Evolutionary conservation across 768 basidiomycete species (phyloP).

Genomic region (Coprinopsis marcescibilis): DNA sequence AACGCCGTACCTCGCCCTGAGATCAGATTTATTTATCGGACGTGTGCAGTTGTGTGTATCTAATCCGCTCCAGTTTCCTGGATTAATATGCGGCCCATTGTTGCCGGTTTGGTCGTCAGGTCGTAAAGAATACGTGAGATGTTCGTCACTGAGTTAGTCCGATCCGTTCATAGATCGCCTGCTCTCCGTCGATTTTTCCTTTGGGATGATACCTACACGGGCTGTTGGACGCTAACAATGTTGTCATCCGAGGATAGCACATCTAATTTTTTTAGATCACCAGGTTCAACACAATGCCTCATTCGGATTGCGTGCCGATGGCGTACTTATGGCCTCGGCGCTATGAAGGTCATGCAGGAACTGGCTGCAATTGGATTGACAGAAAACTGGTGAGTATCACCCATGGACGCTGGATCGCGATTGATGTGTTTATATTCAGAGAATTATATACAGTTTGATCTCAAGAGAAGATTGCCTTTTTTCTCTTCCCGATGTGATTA

Average conservation of each 20-base stretch:
- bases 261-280: neutral
- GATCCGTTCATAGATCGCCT: neutral
- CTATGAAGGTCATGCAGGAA: neutral
- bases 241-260: no score
- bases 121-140: neutral
- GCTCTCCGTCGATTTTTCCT: neutral
- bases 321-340: neutral
- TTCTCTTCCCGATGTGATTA: neutral
- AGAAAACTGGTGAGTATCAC: neutral
- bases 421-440: neutral
- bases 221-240: no score
- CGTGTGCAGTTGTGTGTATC: neutral
- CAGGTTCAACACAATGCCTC: neutral
- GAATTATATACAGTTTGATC: neutral
- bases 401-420: neutral
- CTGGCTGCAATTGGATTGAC: neutral
- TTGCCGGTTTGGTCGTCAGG: neutral
- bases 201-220: constrained; percentile 1
- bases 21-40: neutral
- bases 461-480: neutral
- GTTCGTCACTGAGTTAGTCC: neutral
- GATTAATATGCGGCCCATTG: neutral
- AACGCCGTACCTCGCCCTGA: neutral
- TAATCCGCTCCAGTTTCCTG: neutral
- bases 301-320: constrained; percentile 1